Base-by-base conservation (phyloP, 495 filamentous ascomycete species). In the Talaromyces nanjingensis region DNA sequence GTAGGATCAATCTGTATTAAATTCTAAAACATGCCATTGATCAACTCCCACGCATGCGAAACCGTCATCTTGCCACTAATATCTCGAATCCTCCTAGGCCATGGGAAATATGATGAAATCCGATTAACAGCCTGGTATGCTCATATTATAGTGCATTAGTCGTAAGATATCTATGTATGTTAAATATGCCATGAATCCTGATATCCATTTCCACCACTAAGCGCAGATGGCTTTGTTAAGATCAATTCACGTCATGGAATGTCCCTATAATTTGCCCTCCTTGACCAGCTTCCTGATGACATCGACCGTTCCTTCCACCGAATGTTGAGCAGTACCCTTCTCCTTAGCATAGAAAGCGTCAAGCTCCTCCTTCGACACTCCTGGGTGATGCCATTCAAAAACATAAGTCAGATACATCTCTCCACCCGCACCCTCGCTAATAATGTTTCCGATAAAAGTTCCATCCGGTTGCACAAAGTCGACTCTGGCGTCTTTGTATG, bases 391-490 rank as follows among this genome's bases (percentile, higher is more conserved):
- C 76, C 79, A 82, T 61, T 84, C 81, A 63, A 84, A 86, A 18
- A 79, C 77, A 66, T 82, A 86, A 3, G 83, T 86, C 73, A 86
- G 73, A 27, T 76, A 75, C 6, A 83, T 66, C 29, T 81, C 79
- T 6, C 74, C 76, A 22, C 63, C 62, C 6, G 70, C 66, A 2
- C 82, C 81, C 20, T 79, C 72, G 31, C 79, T 82, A 22, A 86
- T 66, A 7, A 83, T 74, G 66, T 86, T 86, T 49, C 71, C 76
- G 47, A 83, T 71, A 6, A 73, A 66, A 45, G 69, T 71, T 24
- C 74, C 74, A 56, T 69, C 57, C 2, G 68, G 66, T 54, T 77
- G 74, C n/a, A 62, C 66, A 61, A 78, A 78, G 9, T 78, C 75
- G 18, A 76, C 71, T 34, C 72, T 63, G 16, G 62, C 59, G 18